Conservation (phyloP, 768 basidiomycete species). For the Cyclocybe cylindracea region DNA sequence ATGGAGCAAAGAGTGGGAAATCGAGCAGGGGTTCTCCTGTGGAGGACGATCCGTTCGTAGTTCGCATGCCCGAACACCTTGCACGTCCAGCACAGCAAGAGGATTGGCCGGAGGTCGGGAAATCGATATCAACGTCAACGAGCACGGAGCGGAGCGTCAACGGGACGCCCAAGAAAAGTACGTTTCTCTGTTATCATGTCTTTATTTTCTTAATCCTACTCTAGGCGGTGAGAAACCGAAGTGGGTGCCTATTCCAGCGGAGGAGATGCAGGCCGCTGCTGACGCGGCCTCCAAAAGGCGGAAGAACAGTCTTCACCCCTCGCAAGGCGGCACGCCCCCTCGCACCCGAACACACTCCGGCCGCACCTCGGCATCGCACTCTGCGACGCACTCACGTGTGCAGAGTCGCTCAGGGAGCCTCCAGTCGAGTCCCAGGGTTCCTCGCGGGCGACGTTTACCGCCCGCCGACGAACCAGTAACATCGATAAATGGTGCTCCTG, state of each 20-base stretch:
- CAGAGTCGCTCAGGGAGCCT: constrained; percentile 39
- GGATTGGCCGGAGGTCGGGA: constrained; percentile 22
- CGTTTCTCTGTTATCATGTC: not conserved
- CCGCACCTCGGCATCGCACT: constrained; percentile 26
- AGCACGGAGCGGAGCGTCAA: not conserved
- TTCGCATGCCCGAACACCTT: constrained; percentile 28
- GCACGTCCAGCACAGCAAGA: constrained; percentile 4
- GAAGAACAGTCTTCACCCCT: not conserved
- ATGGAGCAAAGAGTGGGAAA: no score
- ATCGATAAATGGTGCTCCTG: not conserved
- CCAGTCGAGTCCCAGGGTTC: constrained; percentile 21
- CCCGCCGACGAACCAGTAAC: not conserved
- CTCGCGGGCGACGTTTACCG: constrained; percentile 2
- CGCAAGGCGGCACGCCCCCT: not conserved
- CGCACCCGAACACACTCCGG: constrained; percentile 26
- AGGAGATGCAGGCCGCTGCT: constrained; percentile 21
- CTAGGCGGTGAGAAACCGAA: constrained; percentile 18
- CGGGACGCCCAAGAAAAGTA: constrained; percentile 8
- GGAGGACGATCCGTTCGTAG: constrained; percentile 45
- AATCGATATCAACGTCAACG: constrained; percentile 9
- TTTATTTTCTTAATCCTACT: not conserved
- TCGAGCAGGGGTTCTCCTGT: no score
- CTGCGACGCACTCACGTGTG: constrained; percentile 29
- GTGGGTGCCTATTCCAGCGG: constrained; percentile 24
- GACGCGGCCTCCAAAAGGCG: constrained; percentile 12